phyloP scores from a whole-genome alignment of 164 flowering plant species.

The grape (Vitis vinifera) region DNA sequence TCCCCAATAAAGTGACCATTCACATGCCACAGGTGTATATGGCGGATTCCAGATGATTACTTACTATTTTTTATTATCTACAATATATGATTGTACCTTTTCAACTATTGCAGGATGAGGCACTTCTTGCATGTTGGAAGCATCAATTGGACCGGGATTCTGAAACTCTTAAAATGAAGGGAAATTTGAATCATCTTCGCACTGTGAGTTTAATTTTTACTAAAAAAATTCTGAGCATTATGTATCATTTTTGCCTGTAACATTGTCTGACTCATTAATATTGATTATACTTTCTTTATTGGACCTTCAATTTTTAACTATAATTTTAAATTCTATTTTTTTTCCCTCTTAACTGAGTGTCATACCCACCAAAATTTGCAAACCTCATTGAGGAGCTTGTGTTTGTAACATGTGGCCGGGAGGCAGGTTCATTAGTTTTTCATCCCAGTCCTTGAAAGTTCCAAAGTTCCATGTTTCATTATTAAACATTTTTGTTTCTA shows the following conservation, averaged over 20 bases:
- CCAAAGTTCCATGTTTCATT: background rate
- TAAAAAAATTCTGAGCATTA: background rate
- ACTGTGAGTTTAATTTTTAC: slow-evolving; percentile 37
- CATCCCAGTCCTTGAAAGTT: background rate
- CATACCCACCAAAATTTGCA: too few species aligned
- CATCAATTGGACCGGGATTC: slow-evolving; percentile 78
- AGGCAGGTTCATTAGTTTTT: background rate
- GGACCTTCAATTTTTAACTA: background rate
- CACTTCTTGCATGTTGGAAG: slow-evolving; percentile 77
- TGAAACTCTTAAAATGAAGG: slow-evolving; percentile 83
- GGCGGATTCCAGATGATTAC: background rate
- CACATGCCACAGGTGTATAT: slow-evolving; percentile 82
- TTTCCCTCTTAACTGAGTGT: too few species aligned
- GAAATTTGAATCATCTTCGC: slow-evolving; percentile 55
- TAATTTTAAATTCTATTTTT: too few species aligned
- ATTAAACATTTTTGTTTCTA: background rate
- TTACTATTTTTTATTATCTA: slow-evolving; percentile 3
- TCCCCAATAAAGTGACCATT: slow-evolving; percentile 84
- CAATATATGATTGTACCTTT: slow-evolving; percentile 4
- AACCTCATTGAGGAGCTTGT: too few species aligned
- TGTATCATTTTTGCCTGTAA: background rate
- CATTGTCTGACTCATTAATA: background rate
- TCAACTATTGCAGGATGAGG: slow-evolving; percentile 60
- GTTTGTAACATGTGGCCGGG: too few species aligned
- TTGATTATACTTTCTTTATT: background rate